Percentiles rank a stretch among this genome's conserved stretches.
Evolutionary conservation across 2,329 filamentous ascomycete species (phyloP).

Genomic region (Monilinia vaccinii-corymbosi): DNA sequence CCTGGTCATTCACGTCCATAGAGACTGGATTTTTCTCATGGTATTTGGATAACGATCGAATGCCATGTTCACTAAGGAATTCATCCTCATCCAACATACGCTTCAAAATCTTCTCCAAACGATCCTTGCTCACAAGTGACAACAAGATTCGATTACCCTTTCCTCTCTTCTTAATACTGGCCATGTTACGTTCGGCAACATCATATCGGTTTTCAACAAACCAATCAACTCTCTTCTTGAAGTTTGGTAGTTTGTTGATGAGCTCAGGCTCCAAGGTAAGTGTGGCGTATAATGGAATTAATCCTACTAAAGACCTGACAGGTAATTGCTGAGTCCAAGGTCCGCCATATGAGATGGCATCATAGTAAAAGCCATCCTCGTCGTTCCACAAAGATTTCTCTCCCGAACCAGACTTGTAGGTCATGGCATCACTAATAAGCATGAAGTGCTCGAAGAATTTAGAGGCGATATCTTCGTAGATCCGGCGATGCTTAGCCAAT

Average conservation of each 20-base stretch:
- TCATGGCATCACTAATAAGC: slow-evolving; percentile 96
- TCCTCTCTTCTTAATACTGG: slow-evolving; percentile 81
- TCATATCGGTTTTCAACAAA: slow-evolving; percentile 84
- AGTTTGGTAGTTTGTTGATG: slow-evolving; percentile 81
- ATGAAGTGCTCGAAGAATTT: slow-evolving; percentile 99
- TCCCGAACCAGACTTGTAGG: slow-evolving; percentile 60
- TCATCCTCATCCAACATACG: slow-evolving; percentile 92
- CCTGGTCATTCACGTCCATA: slow-evolving; percentile 92
- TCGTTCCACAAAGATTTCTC: slow-evolving; percentile 94
- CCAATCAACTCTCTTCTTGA: slow-evolving; percentile 91
- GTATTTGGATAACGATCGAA: slow-evolving; percentile 83
- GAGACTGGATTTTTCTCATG: slow-evolving; percentile 85
- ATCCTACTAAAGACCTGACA: slow-evolving; percentile 81
- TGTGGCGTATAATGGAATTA: slow-evolving; percentile 89
- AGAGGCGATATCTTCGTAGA: slow-evolving; percentile 92
- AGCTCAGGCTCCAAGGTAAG: slow-evolving; percentile 89
- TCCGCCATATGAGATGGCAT: slow-evolving; percentile 92
- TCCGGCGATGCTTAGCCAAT: slow-evolving; percentile 87
- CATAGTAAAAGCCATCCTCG: slow-evolving; percentile 95
- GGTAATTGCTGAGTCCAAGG: slow-evolving; percentile 90
- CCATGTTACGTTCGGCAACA: slow-evolving; percentile 86
- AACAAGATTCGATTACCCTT: slow-evolving; percentile 83
- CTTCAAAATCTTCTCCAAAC: slow-evolving; percentile 79
- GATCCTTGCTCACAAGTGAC: slow-evolving; percentile 84
- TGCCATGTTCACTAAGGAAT: slow-evolving; percentile 83